Conservation (phyloP, 2,329 filamentous ascomycete species). For the Colletotrichum sp. region DNA sequence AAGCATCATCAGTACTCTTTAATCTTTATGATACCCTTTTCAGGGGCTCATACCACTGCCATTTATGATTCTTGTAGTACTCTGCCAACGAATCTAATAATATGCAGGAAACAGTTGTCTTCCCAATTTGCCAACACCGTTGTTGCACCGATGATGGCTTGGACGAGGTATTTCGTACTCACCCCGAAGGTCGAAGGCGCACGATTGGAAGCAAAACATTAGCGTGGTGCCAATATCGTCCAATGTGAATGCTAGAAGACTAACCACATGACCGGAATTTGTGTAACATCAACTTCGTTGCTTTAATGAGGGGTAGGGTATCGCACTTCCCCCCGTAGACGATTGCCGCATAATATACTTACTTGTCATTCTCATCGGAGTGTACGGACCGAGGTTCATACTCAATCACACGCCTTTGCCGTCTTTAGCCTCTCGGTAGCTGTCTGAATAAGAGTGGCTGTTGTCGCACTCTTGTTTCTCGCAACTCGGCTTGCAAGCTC, state of each 20-base stretch:
- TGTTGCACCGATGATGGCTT: neutral
- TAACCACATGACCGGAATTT: neutral
- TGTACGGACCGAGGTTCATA: neutral
- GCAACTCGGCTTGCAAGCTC: rapidly evolving
- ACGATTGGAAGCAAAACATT: neutral
- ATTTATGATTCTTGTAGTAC: neutral
- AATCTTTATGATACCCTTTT: neutral
- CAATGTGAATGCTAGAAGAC: neutral
- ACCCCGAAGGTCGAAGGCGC: neutral
- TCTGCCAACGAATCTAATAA: neutral
- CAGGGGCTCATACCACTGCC: neutral
- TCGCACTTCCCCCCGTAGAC: neutral
- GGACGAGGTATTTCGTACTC: neutral
- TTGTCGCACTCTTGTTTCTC: neutral
- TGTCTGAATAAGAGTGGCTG: neutral
- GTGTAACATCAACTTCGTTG: neutral
- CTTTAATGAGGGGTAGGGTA: neutral
- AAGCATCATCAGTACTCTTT: neutral
- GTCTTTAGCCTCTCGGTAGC: neutral
- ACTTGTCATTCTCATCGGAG: neutral
- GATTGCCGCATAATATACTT: neutral
- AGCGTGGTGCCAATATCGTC: neutral
- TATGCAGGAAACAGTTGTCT: neutral
- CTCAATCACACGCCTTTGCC: neutral
- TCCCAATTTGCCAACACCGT: neutral